Evolutionary conservation across 352 stramenopile genomes (phyloP), one percentile per base, ranked within the genome.

Genomic region (Phytopythium oedochilum): DNA sequence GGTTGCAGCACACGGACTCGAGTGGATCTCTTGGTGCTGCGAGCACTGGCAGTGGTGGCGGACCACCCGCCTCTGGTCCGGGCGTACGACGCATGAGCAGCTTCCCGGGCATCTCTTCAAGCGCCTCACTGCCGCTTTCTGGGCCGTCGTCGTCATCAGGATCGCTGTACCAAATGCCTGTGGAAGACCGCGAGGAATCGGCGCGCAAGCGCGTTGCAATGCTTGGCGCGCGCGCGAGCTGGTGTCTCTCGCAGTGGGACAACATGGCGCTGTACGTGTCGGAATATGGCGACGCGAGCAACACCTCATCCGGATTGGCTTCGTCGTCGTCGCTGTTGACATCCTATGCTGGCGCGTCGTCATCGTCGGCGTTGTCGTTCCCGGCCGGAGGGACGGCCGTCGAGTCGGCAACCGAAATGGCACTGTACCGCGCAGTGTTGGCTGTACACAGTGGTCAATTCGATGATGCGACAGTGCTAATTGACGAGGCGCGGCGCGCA

Each of bases 361-460:
- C 34, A 7, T 14, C 22, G 3, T 34, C 49, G 12, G 8, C 10
- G 35, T 18, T 45, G 20, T 17, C 23, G 23, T n/a, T 35, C 10
- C 17, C 49, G 26, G 57, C 46, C 22, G 53, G 55, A 12, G 35
- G 52, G 11, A 57, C 45, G 6, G 49, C 63, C 3, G 55, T 43
- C 40, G 63, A 73, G 31, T 53, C 51, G 12, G 55, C 53, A 9
- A 85, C 70, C 5, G 74, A 87, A 42, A 42, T 81, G 8, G 71
- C 77, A 14, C 36, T 94, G 28, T 95, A 89, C 52, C 75, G 83
- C 34, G 86, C 97, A 3, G 92, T 99, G 22, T 71, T 99, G 36
- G 86, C 96, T 8, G 89, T 99, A 46, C 85, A 99, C 38, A 71
- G 96, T 60, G 86, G 92, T 20, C 81, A 98, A 47, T 99, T 98